These are phyloP conservation scores for Volvox carteri DNA, from an alignment of 163 green algal genomes.

Conservation along the genomic window DNA sequence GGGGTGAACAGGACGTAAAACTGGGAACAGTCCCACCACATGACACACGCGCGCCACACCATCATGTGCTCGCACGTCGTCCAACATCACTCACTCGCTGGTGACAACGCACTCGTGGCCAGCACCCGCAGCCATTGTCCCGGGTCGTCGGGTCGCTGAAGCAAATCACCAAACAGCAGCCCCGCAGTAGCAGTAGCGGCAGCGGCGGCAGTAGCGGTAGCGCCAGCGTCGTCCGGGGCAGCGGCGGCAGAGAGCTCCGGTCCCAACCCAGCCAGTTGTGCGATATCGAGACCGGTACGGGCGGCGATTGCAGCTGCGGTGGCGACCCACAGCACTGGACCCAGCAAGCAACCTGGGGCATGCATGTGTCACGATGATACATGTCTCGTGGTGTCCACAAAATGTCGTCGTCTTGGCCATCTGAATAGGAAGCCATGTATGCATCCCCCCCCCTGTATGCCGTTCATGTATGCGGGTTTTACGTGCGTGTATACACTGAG, in stretches of 20 bases:
- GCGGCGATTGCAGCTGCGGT: slow-evolving; percentile 37
- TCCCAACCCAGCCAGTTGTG: neutral
- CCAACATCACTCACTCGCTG: slow-evolving; percentile 44
- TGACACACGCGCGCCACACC: too few species aligned
- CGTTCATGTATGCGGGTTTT: too few species aligned
- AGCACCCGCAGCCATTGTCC: slow-evolving; percentile 43
- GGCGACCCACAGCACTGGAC: slow-evolving; percentile 16
- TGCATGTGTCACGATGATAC: too few species aligned
- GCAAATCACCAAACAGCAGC: slow-evolving; percentile 40
- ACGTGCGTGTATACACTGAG: too few species aligned
- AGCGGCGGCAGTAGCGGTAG: too few species aligned
- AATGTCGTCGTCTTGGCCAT: too few species aligned
- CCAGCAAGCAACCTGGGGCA: neutral
- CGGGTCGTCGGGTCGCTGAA: slow-evolving; percentile 13
- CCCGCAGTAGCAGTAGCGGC: neutral
- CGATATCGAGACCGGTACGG: slow-evolving; percentile 30
- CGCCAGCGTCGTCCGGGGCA: neutral
- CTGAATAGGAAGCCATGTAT: too few species aligned
- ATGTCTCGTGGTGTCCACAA: too few species aligned
- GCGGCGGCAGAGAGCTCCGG: neutral
- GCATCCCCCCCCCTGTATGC: too few species aligned
- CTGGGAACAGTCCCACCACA: too few species aligned
- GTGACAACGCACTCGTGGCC: slow-evolving; percentile 18
- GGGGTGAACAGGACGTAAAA: neutral
- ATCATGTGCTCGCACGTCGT: too few species aligned